Evolutionary conservation across 1,284 basidiomycete species (phyloP).

Genomic region (Ceratobasidium sp.): DNA sequence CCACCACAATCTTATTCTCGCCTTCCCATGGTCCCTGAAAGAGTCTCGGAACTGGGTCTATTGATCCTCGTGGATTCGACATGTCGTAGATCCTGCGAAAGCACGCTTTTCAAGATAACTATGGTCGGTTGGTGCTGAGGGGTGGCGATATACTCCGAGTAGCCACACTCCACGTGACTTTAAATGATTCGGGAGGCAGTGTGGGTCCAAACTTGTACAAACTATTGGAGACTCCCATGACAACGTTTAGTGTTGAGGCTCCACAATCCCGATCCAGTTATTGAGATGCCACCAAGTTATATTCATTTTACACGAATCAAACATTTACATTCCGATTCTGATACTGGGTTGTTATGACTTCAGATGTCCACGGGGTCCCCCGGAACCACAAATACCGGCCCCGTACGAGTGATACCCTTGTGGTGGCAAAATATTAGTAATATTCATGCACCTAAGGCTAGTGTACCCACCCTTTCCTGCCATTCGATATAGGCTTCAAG

Average conservation of each 20-base stretch:
- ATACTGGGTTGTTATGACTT: not conserved
- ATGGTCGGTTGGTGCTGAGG: not conserved
- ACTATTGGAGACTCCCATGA: too few species aligned
- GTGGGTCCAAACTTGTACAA: too few species aligned
- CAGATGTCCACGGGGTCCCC: constrained; percentile 9
- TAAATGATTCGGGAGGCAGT: not conserved
- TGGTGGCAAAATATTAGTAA: not conserved
- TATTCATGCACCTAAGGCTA: not conserved
- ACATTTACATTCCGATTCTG: too few species aligned
- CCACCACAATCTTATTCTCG: constrained; percentile 37
- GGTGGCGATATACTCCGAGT: not conserved
- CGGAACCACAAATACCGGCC: constrained; percentile 6
- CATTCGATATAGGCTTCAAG: constrained; percentile 12
- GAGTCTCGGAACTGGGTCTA: constrained; percentile 13
- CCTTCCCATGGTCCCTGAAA: constrained; percentile 37
- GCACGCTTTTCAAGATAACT: not conserved
- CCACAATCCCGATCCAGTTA: too few species aligned
- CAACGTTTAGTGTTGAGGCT: too few species aligned
- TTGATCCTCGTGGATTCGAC: not conserved
- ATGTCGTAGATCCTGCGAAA: not conserved
- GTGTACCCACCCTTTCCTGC: constrained; percentile 3
- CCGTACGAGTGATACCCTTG: constrained; percentile 14
- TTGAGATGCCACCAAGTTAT: too few species aligned
- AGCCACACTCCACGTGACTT: not conserved
- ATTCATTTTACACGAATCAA: too few species aligned